Evolutionary conservation across 2,329 filamentous ascomycete species (phyloP), one percentile per base, ranked within the genome.

Genomic region (Cordyceps pruinosa): DNA sequence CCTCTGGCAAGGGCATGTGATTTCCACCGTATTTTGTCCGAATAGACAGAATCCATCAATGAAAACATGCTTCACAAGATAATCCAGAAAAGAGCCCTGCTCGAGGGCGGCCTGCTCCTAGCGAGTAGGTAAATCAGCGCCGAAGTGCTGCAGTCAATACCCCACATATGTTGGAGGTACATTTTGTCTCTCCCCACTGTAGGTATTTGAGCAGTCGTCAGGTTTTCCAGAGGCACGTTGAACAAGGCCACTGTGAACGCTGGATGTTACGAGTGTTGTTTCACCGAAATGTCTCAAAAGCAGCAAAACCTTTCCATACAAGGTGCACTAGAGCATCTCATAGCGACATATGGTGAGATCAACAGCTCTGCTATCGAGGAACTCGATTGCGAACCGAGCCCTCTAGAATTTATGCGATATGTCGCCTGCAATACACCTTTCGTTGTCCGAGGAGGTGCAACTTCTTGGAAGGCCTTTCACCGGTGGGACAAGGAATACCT

Each of bases 331-430:
- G 55, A 60, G 17, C 65, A 81, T 58, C 78, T 91, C 23, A 80
- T 93, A 61, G 77, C 74, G 12, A 82, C 78, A n/a, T 92, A 89
- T 70, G 82, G 87, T 65, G 88, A 90, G 62, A 80, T 92, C 56
- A 93, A 93, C 66, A 70, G 77, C 57, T 68, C 73, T 23, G 64
- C 66, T 17, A 75, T 91, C 57, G 80, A 87, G 46, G 83, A 85
- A 63, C 76, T 91, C 3, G 44, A 75, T 15, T 75, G 81, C 42
- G 82, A 86, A 49, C 89, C 89, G 4, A 88, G 85, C 28, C 81
- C 89, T 0, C 78, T 94, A 6, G 86, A 92, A 66, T 93, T 93
- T 68, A 87, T 91, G 84, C 82, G 87, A 65, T 87, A 84, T 69
- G 88, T 92, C 21, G 79, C 86, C 17, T 78, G 76, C 35, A 94